Evolutionary conservation across 176 grass and related monocot genomes (phyloP).

Genomic region (Carex cristatella): DNA sequence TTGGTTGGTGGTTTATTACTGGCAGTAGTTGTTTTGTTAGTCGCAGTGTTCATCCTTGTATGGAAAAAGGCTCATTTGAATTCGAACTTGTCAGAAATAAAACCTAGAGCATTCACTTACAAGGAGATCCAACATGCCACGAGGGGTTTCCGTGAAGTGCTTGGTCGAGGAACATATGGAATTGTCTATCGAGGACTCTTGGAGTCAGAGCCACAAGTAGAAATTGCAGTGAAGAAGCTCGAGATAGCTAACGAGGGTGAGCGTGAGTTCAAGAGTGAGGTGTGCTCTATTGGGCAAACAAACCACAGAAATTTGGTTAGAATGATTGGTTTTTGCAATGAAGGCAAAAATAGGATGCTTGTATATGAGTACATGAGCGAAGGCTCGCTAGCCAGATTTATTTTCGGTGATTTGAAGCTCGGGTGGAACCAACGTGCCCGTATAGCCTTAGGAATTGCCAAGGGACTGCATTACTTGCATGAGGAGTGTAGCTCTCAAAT

Average conservation of each 20-base stretch:
- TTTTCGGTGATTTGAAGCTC: conserved; percentile 20
- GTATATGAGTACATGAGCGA: conserved; percentile 53
- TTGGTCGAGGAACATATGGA: conserved; percentile 42
- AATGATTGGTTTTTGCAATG: conserved; percentile 44
- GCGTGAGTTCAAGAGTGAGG: conserved; percentile 39
- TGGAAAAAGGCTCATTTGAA: neutral
- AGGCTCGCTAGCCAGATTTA: conserved; percentile 27
- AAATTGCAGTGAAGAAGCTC: conserved; percentile 43
- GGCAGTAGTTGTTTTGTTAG: neutral
- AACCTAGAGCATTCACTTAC: conserved; percentile 26
- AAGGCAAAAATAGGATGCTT: conserved; percentile 38
- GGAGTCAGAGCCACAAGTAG: neutral
- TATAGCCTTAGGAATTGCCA: conserved; percentile 31
- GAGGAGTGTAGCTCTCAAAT: conserved; percentile 36
- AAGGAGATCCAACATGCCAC: conserved; percentile 37
- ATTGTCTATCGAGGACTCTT: conserved; percentile 34
- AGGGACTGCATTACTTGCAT: conserved; percentile 39
- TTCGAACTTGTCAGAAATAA: neutral
- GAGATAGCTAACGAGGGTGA: conserved; percentile 29
- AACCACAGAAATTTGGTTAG: conserved; percentile 49
- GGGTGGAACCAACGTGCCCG: conserved; percentile 27
- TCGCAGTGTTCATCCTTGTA: neutral
- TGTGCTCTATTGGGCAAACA: conserved; percentile 40
- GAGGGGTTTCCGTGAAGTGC: conserved; percentile 21
- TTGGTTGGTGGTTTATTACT: neutral